Evolutionary conservation across 306 rosid species (phyloP).

Genomic region (Myrica gale): DNA sequence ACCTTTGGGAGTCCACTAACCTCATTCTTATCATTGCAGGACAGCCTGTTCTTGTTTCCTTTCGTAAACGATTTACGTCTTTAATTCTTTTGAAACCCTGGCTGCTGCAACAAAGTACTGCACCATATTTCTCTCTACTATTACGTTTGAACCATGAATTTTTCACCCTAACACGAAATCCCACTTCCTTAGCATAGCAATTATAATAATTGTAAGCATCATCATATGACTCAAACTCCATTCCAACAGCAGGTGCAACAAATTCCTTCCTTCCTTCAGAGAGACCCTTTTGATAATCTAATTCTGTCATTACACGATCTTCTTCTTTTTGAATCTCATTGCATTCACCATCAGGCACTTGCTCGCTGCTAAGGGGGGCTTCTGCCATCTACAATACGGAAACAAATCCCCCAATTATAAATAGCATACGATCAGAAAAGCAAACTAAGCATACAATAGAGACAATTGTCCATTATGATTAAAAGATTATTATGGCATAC

Average conservation of each 20-base stretch:
- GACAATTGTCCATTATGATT: background rate
- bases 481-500: background rate
- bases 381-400: constrained; percentile 63
- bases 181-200: constrained; percentile 90
- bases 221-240: constrained; percentile 94
- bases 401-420: constrained; percentile 24
- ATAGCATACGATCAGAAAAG: constrained; percentile 1
- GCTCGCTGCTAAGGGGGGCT: constrained; percentile 44
- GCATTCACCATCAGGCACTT: constrained; percentile 51
- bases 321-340: constrained; percentile 50
- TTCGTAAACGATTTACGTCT: constrained; percentile 80
- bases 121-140: constrained; percentile 93
- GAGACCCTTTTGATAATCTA: constrained; percentile 52
- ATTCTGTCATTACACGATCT: constrained; percentile 42
- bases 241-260: constrained; percentile 80
- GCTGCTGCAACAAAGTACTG: constrained; percentile 96
- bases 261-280: constrained; percentile 64
- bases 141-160: constrained; percentile 96
- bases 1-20: constrained; percentile 76
- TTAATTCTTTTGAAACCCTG: constrained; percentile 93
- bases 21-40: constrained; percentile 98
- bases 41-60: constrained; percentile 95
- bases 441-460: constrained; percentile 4
- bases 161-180: constrained; percentile 90
- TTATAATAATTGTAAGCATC: constrained; percentile 91